phyloP scores from a whole-genome alignment of 257 asterid genomes.

The Datura wrightii region DNA sequence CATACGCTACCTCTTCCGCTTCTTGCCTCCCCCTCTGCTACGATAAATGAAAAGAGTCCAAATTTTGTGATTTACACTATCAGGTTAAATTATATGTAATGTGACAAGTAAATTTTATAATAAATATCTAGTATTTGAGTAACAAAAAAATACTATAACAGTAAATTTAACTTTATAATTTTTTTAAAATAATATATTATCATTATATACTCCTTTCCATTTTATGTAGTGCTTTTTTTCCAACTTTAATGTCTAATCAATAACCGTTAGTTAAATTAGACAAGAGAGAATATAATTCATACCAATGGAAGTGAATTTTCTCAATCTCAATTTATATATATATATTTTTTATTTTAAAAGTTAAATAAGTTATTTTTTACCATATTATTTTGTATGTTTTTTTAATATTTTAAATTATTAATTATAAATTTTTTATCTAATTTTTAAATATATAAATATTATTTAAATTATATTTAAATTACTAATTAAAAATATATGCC shows the following conservation, averaged over 20 bases:
- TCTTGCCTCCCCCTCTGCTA: neutral
- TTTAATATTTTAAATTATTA: neutral
- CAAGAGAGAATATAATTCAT: neutral
- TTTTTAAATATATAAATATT: neutral
- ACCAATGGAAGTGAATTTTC: neutral
- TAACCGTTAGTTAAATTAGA: neutral
- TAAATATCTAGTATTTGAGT: no score
- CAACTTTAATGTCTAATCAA: neutral
- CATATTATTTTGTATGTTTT: neutral
- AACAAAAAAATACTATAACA: no score
- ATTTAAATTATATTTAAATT: neutral
- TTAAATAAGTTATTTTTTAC: neutral
- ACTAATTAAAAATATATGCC: no score
- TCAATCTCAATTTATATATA: neutral
- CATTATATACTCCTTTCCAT: neutral
- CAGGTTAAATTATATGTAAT: no score
- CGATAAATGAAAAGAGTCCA: neutral
- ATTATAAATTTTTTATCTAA: neutral
- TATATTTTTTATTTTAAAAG: neutral
- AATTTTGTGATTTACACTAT: neutral
- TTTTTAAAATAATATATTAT: neutral
- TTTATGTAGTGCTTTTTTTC: neutral
- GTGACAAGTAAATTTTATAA: no score
- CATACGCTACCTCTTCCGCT: constrained; percentile 45
- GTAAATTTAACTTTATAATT: neutral